A percentile compares a stretch with the other conserved stretches of the same genome.
These are phyloP conservation scores for Epichloe amarillans DNA, from an alignment of 2,329 filamentous ascomycete genomes.

Conservation along the genomic window DNA sequence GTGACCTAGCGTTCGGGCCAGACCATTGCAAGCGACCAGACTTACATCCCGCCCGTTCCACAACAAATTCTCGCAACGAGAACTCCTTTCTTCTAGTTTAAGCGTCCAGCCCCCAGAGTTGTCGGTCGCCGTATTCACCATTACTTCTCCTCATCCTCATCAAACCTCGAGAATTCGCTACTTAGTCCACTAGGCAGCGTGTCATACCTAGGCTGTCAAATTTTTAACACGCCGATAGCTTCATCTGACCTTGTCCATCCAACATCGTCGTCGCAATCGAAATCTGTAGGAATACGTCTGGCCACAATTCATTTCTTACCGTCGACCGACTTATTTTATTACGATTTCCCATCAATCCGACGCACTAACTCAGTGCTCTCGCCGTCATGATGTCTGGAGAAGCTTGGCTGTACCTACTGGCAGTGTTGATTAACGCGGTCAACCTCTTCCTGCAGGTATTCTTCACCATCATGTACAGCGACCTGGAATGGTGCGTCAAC, in stretches of 20 bases:
- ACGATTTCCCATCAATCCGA: not conserved
- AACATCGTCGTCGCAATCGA: not conserved
- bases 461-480: constrained; percentile 99
- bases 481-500: constrained; percentile 82
- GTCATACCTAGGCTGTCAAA: not conserved
- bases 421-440: constrained; percentile 98
- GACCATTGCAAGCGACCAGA: not conserved
- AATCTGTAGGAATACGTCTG: not conserved
- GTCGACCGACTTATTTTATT: not conserved
- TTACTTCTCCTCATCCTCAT: not conserved
- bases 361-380: not conserved
- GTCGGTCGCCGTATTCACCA: not conserved
- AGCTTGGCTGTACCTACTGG: constrained; percentile 94
- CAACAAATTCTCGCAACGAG: constrained; percentile 6
- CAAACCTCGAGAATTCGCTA: not conserved
- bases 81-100: not conserved
- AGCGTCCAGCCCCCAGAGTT: not conserved
- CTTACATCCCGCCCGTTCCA: constrained; percentile 5
- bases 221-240: not conserved
- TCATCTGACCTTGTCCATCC: not conserved
- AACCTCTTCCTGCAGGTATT: constrained; percentile 99
- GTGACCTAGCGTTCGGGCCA: not conserved
- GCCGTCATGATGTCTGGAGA: constrained; percentile 70
- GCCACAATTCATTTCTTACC: not conserved
- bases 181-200: not conserved